Percentiles rank a stretch among this genome's conserved stretches.
These are phyloP conservation scores for Hanseniaspora sp. DNA, from an alignment of 1,139 yeast genomes.

Conservation along the genomic window DNA sequence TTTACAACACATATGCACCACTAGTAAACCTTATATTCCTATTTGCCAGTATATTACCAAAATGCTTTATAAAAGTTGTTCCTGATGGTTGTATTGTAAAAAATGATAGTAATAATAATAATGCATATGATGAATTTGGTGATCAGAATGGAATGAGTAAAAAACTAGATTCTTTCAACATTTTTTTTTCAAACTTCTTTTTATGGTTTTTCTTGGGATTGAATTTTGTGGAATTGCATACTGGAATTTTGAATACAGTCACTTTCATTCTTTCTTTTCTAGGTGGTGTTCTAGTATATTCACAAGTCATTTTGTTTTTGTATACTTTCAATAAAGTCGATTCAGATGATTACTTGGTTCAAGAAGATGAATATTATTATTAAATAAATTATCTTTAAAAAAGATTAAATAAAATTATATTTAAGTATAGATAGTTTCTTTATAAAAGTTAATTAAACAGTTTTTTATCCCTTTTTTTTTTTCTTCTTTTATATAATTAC, in stretches of 20 bases:
- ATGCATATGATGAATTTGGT: neutral
- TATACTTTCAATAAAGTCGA: slow-evolving; percentile 5
- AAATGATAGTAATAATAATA: neutral
- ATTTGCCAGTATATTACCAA: slow-evolving; percentile 11
- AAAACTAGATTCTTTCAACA: slow-evolving; percentile 11
- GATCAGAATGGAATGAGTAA: neutral
- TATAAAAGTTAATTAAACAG: no score
- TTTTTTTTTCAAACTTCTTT: slow-evolving; percentile 14
- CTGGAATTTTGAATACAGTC: slow-evolving; percentile 8
- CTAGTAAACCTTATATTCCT: slow-evolving; percentile 9
- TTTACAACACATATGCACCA: slow-evolving; percentile 13
- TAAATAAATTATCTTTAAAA: no score
- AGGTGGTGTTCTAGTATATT: slow-evolving; percentile 12
- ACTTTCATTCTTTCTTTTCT: slow-evolving; percentile 8
- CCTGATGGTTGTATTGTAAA: slow-evolving; percentile 6
- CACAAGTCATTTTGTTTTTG: slow-evolving; percentile 12
- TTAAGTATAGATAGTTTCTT: no score
- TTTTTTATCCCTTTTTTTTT: no score
- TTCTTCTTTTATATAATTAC: neutral
- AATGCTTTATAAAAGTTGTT: slow-evolving; percentile 12
- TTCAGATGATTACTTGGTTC: slow-evolving; percentile 1
- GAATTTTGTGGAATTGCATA: slow-evolving; percentile 12
- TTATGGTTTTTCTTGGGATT: slow-evolving; percentile 13
- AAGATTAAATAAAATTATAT: no score
- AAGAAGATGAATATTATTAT: slow-evolving; percentile 14